These are phyloP conservation scores for Neurospora discreta DNA, from an alignment of 495 filamentous ascomycete genomes.

Conservation along the genomic window DNA sequence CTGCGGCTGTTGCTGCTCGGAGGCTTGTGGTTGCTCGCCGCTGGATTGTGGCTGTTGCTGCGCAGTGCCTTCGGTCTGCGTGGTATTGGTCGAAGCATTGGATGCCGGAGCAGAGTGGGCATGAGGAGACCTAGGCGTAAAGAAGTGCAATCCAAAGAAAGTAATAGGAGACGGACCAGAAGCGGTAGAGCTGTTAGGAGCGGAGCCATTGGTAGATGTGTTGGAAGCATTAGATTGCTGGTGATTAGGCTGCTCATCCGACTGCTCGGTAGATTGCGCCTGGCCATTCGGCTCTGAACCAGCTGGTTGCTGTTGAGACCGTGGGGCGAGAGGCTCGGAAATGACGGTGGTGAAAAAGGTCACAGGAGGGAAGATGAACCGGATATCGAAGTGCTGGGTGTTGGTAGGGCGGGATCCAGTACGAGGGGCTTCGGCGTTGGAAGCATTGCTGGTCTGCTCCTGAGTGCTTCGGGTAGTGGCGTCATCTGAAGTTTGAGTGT, in stretches of 20 bases:
- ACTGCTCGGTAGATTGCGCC: not conserved
- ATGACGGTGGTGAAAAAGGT: slow-evolving; percentile 9
- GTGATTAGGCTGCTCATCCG: not conserved
- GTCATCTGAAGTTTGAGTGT: not conserved
- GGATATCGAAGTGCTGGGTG: slow-evolving; percentile 1
- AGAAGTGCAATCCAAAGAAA: slow-evolving; percentile 7
- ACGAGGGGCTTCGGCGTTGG: not conserved
- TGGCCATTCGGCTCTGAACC: not conserved
- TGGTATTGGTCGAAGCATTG: not conserved
- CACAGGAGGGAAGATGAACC: slow-evolving; percentile 4
- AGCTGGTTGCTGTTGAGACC: not conserved
- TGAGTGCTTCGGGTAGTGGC: not conserved
- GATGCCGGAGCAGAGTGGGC: not conserved
- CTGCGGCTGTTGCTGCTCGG: not conserved
- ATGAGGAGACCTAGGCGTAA: not conserved
- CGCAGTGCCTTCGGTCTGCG: not conserved
- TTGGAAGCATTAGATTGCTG: not conserved
- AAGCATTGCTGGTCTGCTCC: not conserved
- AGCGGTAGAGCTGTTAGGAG: not conserved
- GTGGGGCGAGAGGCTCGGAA: not conserved
- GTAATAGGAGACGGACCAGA: not conserved
- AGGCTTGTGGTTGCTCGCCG: not conserved
- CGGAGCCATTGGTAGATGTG: not conserved
- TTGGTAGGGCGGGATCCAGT: not conserved
- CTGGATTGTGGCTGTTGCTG: not conserved